Evolutionary conservation across 495 filamentous ascomycete genomes (phyloP).

Genomic region (Podospora pseudocomata): DNA sequence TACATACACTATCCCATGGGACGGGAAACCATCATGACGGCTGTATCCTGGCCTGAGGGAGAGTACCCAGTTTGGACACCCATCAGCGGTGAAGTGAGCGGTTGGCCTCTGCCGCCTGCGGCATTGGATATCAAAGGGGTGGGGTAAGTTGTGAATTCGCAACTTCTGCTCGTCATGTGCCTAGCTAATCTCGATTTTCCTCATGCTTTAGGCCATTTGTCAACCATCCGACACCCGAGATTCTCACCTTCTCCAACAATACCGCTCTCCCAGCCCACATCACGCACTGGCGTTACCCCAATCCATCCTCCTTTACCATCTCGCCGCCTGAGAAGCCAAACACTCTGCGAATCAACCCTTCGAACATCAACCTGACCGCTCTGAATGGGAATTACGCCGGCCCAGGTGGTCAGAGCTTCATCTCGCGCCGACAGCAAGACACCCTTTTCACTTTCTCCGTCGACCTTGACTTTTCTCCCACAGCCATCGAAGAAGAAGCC

Average conservation of each 20-base stretch:
- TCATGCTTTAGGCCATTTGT: constrained; percentile 31
- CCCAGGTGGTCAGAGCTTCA: constrained; percentile 42
- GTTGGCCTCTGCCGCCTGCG: constrained; percentile 38
- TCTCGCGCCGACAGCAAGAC: constrained; percentile 47
- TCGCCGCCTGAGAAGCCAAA: constrained; percentile 36
- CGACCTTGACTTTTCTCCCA: constrained; percentile 41
- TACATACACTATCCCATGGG: constrained; percentile 57
- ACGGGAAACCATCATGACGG: constrained; percentile 54
- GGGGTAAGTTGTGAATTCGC: constrained; percentile 27
- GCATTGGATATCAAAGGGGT: constrained; percentile 31
- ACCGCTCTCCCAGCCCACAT: constrained; percentile 44
- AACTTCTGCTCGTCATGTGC: not conserved
- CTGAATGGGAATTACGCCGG: constrained; percentile 45
- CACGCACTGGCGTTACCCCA: constrained; percentile 48
- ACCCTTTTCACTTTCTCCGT: constrained; percentile 48
- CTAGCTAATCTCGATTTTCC: constrained; percentile 3
- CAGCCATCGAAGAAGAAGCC: constrained; percentile 35
- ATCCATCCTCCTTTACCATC: constrained; percentile 36
- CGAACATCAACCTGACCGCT: constrained; percentile 46
- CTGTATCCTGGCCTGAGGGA: constrained; percentile 48
- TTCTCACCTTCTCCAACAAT: constrained; percentile 38
- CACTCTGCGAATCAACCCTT: constrained; percentile 42
- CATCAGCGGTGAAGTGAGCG: constrained; percentile 44
- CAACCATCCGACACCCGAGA: constrained; percentile 36
- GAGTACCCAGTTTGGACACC: constrained; percentile 42